Base-by-base conservation (phyloP, 345 rosid species). In the Turnera subulata region DNA sequence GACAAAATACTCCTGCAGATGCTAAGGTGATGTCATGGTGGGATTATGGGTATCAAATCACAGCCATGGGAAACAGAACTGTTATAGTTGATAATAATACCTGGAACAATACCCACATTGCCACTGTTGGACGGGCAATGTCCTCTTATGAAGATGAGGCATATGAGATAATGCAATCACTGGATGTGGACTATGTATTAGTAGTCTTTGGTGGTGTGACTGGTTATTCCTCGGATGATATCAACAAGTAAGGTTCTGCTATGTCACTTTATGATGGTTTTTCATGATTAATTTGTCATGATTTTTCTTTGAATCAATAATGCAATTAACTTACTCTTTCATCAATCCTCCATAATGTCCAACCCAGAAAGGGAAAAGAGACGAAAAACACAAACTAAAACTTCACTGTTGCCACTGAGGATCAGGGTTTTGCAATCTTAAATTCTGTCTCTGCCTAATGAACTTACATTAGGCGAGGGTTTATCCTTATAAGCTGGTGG, bases 1-100 rank as follows among this genome's bases (percentile, higher is more conserved):
- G 90, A 35, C 97, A 90, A 69, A 93, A 93, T 68, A 93, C 99
- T 59, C 96, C 99, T 44, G 78, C 75, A 16, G 95, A 93, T 80
- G 99, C 99, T 44, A 93, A 93, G 78, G 79, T 93, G 73, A 93
- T 93, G 99, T 93, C 99, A 20, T 90, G 99, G 99, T 93, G 99
- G 99, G 99, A 93, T 80, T 93, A 93, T 63, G 98, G 98, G 61
- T 89, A 92, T 77, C 98, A 92, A 66, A 92, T 92, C 70, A 92
- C 96, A 56, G 99, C 99, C 61, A 93, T 93, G 99, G 99, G 96
- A 69, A 93, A 93, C 70, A 87, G 97, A 84, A 87, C 99, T 14
- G 99, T 93, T 58, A 93, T 93, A 49, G 99, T 93, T 40, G 99
- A 93, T 73, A 93, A 93, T 68, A 93, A 93, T 65, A 93, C 99